Evolutionary conservation across 495 filamentous ascomycete genomes (phyloP), one percentile per base, ranked within the genome.

Genomic region (Cercophora sp.): DNA sequence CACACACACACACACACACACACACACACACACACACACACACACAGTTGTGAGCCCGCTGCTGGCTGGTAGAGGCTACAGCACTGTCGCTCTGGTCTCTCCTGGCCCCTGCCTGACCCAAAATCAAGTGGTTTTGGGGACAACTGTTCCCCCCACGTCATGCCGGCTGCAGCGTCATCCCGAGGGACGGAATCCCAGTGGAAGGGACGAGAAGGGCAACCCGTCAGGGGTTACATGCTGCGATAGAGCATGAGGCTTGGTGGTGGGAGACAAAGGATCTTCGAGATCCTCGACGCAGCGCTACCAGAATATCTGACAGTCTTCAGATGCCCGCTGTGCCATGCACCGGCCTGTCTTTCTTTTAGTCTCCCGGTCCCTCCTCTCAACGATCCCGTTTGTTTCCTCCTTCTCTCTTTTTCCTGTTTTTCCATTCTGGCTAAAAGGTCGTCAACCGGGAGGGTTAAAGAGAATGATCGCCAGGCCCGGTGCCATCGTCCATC

Each of bases 391-490:
- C n/a, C 40, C 15, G 40, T 36, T 49, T 50, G 41, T 52, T 54
- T 50, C 51, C 45, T 54, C 40, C 49, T 43, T 32, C 29, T 20
- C 49, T 48, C 35, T 47, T 40, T 52, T 53, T 43, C 51, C 19
- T 44, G 40, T 52, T 54, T 52, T 55, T 34, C 61, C 56, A 45
- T 61, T 63, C 55, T 57, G 57, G 53, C 55, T 61, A 52, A 57
- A 54, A 39, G 26, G 25, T 39, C 36, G 22, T 23, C 50, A 8
- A 35, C 34, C 39, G 34, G 27, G 51, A 44, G 18, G 18, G 24
- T 22, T 20, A 22, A 24, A 62, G 61, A 61, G 45, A 35, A 67
- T 67, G 64, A 67, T 67, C 61, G 58, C 24, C 63, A 52, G 25
- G 41, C 13, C 44, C 41, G 48, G 35, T 51, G 53, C 51, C 45